Percentiles rank a stretch among this genome's conserved stretches.
Conservation (phyloP, 805 yeast species). For the Cyberlindnera mycetangii region DNA sequence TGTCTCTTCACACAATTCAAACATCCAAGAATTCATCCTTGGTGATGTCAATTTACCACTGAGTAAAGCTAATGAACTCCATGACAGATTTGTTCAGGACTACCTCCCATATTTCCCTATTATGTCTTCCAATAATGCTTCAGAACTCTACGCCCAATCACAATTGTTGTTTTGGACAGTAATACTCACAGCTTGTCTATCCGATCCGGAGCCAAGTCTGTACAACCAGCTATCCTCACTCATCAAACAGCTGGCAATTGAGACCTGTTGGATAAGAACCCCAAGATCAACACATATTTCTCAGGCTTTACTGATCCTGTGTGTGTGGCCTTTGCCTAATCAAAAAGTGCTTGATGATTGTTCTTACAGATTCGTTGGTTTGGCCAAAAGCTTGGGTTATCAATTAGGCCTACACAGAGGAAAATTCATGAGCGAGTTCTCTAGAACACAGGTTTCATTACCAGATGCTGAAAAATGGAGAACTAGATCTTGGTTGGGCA, state of each 20-base stretch:
- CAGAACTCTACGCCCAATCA: constrained; percentile 77
- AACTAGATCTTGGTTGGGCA: constrained; percentile 88
- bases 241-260: constrained; percentile 83
- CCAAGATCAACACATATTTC: constrained; percentile 93
- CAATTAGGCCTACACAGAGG: constrained; percentile 92
- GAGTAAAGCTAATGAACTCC: constrained; percentile 68
- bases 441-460: constrained; percentile 82
- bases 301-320: constrained; percentile 80
- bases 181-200: constrained; percentile 77
- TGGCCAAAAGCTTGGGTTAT: constrained; percentile 79
- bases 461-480: constrained; percentile 94
- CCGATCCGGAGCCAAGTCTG: constrained; percentile 83
- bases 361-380: constrained; percentile 81
- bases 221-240: constrained; percentile 73
- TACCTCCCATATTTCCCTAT: constrained; percentile 81
- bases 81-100: constrained; percentile 60
- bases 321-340: constrained; percentile 91
- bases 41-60: constrained; percentile 73
- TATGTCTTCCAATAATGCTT: constrained; percentile 63
- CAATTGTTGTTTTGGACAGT: constrained; percentile 89
- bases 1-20: constrained; percentile 24
- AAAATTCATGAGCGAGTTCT: constrained; percentile 84
- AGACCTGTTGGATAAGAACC: constrained; percentile 89
- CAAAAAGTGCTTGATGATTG: constrained; percentile 90
- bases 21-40: constrained; percentile 61